These are phyloP conservation scores for Aurifilum marmelostoma DNA, from an alignment of 2,329 filamentous ascomycete genomes.

Conservation along the genomic window DNA sequence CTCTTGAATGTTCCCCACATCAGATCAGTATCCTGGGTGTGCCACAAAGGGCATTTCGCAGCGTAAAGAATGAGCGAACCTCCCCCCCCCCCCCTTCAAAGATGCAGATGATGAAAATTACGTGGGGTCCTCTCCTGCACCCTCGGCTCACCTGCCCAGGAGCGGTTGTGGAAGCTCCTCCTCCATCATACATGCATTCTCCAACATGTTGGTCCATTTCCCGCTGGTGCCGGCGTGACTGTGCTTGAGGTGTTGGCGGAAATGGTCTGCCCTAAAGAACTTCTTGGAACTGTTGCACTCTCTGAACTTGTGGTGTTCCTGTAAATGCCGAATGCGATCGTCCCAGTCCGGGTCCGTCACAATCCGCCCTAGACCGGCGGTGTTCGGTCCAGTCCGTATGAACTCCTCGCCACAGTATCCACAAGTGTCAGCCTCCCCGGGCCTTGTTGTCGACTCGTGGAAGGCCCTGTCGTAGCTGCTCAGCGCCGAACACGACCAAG, in stretches of 20 bases:
- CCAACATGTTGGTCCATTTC: constrained; percentile 98
- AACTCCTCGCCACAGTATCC: constrained; percentile 98
- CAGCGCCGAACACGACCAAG: constrained; percentile 94
- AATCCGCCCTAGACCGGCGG: constrained; percentile 44
- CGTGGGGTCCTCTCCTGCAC: background rate
- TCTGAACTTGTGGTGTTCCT: constrained; percentile 91
- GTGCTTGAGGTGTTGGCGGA: constrained; percentile 96
- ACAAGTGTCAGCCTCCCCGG: constrained; percentile 76
- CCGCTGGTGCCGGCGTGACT: constrained; percentile 94
- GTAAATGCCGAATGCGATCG: constrained; percentile 80
- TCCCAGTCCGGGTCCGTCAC: constrained; percentile 88
- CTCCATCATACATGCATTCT: constrained; percentile 94
- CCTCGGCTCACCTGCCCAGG: constrained; percentile 29
- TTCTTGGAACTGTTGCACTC: constrained; percentile 99
- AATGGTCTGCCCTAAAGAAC: constrained; percentile 96
- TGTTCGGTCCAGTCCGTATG: constrained; percentile 49
- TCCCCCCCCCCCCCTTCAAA: background rate
- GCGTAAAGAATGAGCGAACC: background rate
- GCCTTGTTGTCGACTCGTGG: constrained; percentile 73
- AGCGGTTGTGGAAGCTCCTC: constrained; percentile 67
- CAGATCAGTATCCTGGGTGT: background rate
- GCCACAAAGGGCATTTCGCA: background rate
- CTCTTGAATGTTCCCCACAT: background rate
- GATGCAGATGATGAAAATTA: background rate
- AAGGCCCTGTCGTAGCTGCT: constrained; percentile 79